Evolutionary conservation across 257 asterid genomes (phyloP).

Genomic region (Jacaranda copaia): DNA sequence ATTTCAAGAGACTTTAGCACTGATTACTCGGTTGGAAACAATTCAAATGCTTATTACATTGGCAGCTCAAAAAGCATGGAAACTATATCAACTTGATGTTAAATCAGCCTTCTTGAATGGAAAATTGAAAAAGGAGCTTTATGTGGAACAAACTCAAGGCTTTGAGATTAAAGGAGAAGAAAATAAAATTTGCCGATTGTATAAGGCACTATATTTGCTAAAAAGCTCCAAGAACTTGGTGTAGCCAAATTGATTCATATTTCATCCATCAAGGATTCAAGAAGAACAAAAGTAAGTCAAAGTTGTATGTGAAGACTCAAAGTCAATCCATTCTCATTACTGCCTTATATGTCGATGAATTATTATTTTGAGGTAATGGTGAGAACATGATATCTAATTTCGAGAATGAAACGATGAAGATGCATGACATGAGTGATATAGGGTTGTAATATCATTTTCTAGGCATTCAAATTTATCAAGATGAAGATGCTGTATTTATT

Average conservation of each 20-base stretch:
- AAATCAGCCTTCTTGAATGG: too few species aligned
- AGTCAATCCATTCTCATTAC: too few species aligned
- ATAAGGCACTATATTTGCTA: background rate
- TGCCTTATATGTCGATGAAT: too few species aligned
- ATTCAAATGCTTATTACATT: background rate
- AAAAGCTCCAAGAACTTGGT: background rate
- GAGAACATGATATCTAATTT: background rate
- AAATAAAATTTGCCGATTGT: background rate
- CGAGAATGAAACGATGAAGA: too few species aligned
- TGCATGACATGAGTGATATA: background rate
- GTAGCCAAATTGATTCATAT: background rate
- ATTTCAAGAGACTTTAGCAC: background rate
- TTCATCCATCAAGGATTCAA: background rate
- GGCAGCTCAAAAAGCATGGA: background rate
- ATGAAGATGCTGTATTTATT: background rate
- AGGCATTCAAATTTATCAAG: background rate
- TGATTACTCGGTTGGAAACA: too few species aligned
- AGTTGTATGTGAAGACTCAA: too few species aligned
- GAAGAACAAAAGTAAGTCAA: background rate
- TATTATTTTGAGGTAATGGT: too few species aligned
- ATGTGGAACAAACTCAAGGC: background rate
- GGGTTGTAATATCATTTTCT: background rate
- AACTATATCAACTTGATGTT: background rate
- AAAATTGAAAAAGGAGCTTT: background rate
- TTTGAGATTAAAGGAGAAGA: background rate